These are phyloP conservation scores for Lolium perenne DNA, from an alignment of 176 grass and related monocot genomes.

Conservation along the genomic window DNA sequence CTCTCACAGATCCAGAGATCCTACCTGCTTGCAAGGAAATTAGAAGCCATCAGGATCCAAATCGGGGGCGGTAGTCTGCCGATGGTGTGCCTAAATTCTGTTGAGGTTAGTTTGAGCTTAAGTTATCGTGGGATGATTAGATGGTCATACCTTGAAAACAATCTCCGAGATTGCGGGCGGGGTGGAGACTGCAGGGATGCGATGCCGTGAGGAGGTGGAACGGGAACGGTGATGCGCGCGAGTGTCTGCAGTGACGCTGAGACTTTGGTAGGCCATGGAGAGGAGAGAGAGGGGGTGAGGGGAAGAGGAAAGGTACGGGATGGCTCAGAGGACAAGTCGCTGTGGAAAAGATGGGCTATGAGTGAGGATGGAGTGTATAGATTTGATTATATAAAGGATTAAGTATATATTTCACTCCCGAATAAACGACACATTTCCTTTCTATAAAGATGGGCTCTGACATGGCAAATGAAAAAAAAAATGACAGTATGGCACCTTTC, in stretches of 20 bases:
- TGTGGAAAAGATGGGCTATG: conserved; percentile 8
- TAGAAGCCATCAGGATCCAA: conserved; percentile 34
- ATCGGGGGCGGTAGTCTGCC: conserved; percentile 27
- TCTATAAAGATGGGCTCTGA: too few relatives aligned
- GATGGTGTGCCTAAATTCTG: too few relatives aligned
- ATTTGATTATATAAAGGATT: not conserved
- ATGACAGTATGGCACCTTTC: too few relatives aligned
- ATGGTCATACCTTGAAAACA: conserved; percentile 11
- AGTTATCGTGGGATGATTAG: not conserved
- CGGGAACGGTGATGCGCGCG: not conserved
- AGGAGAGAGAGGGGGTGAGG: not conserved
- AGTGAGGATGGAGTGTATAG: conserved; percentile 14
- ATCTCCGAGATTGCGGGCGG: not conserved
- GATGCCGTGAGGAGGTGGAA: not conserved
- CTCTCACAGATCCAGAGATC: conserved; percentile 41
- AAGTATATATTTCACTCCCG: too few relatives aligned
- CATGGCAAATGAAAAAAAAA: too few relatives aligned
- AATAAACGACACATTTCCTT: too few relatives aligned
- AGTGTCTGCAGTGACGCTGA: not conserved
- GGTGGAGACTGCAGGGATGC: not conserved
- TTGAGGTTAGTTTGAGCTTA: not conserved
- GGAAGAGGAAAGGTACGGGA: conserved; percentile 7
- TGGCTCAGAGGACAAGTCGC: conserved; percentile 11
- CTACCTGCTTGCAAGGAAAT: conserved; percentile 32
- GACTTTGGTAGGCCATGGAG: too few relatives aligned